A percentile compares a stretch with the other conserved stretches of the same genome.
These are phyloP conservation scores for Excoecaria agallocha DNA, from an alignment of 345 rosid species.

Conservation along the genomic window DNA sequence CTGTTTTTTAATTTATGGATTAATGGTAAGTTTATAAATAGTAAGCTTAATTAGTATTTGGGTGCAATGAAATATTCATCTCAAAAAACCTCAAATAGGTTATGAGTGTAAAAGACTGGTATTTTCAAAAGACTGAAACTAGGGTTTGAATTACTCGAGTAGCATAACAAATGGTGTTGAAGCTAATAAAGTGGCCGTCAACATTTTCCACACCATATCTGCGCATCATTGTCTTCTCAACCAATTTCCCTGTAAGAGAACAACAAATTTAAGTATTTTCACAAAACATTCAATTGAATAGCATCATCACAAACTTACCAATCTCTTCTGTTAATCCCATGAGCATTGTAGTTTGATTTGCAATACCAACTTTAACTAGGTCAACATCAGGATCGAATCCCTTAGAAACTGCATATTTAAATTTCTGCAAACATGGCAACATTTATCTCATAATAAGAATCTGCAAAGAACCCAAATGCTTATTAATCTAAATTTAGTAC, in stretches of 20 bases:
- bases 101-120: too few relatives aligned
- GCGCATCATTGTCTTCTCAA: constrained; percentile 85
- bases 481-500: background rate
- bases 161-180: constrained; percentile 97
- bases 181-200: constrained; percentile 75
- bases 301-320: constrained; percentile 46
- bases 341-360: constrained; percentile 97
- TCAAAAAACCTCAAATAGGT: too few relatives aligned
- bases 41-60: too few relatives aligned
- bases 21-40: too few relatives aligned
- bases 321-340: constrained; percentile 97
- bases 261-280: constrained; percentile 3
- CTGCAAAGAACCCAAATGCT: background rate
- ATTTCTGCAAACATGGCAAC: constrained; percentile 63
- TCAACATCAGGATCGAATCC: constrained; percentile 94
- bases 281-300: constrained; percentile 9
- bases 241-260: constrained; percentile 57
- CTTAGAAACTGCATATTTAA: constrained; percentile 63
- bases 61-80: too few relatives aligned
- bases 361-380: too few relatives aligned
- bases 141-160: constrained; percentile 83
- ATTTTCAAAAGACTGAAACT: too few relatives aligned
- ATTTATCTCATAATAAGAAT: constrained; percentile 13
- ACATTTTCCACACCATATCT: constrained; percentile 83
- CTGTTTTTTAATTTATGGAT: too few relatives aligned